Base-by-base conservation (phyloP, 306 rosid species). In the Quercus engelmannii region DNA sequence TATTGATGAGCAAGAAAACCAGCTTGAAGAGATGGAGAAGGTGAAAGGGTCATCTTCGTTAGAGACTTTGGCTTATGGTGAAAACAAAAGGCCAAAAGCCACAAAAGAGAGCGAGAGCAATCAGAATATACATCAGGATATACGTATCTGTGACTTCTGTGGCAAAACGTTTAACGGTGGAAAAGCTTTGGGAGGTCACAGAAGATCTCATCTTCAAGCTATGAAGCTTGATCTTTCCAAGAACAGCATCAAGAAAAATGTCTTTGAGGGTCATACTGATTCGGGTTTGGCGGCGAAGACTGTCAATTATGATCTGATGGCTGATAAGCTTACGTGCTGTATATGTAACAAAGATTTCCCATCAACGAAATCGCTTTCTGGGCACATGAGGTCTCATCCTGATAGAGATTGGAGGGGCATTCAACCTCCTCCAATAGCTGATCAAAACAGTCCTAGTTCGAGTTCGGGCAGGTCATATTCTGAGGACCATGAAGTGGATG, bases 311-410 rank as follows among this genome's bases (percentile, higher is more conserved):
- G 46, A 41, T 41, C 46, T 41, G 46, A 41, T 41, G 46, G 46
- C 17, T 49, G 54, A 13, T 4, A 11, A 3, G 5, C 31, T 17
- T 1, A 77, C 25, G 25, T 86, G 89, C 57, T 5, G 41, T 31
- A 1, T 65, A 3, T 83, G 89, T 38, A 25, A 18, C 0, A 83
- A 57, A 51, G 55, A 21, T 14, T 86, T 86, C 31, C 64, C 63
- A 15, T 73, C 85, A 5, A n/a, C 23, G 62, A 80, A 77, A 54
- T 71, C 87, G 15, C 55, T 86, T 71, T 86, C 28, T 21, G 89
- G 87, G 0, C 89, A 86, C 79, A 77, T 86, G 89, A 80, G 87
- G 38, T 75, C 72, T 71, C 90, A 86, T 75, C 77, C 87, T 0
- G 79, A 75, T 2, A 71, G 87, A 3, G 6, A 33, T 1, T 75